These are phyloP conservation scores for Gonapodya sp. DNA, from an alignment of 192 early-diverging fungal genomes.

Conservation along the genomic window DNA sequence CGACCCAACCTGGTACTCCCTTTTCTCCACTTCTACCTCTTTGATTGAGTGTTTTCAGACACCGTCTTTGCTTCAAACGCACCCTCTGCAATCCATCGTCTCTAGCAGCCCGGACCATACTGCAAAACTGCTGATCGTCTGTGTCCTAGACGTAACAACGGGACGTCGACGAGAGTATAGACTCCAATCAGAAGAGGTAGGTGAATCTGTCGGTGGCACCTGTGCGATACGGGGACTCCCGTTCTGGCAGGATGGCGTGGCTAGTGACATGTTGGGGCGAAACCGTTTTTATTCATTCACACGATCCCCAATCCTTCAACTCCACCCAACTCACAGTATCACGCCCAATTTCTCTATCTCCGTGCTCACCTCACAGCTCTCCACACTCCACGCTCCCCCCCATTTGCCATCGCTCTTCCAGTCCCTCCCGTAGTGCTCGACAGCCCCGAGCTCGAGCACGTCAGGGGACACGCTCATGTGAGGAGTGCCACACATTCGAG, in stretches of 20 bases:
- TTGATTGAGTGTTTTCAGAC: neutral
- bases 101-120: neutral
- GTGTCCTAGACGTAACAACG: neutral
- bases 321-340: too few species aligned
- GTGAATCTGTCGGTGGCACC: neutral
- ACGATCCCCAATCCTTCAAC: too few species aligned
- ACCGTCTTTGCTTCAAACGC: neutral
- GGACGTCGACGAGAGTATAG: neutral
- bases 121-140: neutral
- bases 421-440: neutral
- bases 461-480: neutral
- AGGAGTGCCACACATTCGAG: neutral
- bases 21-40: too few species aligned
- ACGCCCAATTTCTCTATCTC: neutral
- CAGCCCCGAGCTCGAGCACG: neutral
- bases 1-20: too few species aligned
- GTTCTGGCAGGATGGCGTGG: too few species aligned
- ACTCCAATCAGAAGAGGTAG: neutral
- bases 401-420: too few species aligned
- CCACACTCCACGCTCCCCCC: neutral
- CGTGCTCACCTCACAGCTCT: neutral
- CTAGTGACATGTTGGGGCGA: too few species aligned
- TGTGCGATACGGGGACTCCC: too few species aligned
- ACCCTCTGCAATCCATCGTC: neutral
- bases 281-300: too few species aligned